Evolutionary conservation across 768 basidiomycete genomes (phyloP).

Genomic region (Cyclocybe cylindracea): DNA sequence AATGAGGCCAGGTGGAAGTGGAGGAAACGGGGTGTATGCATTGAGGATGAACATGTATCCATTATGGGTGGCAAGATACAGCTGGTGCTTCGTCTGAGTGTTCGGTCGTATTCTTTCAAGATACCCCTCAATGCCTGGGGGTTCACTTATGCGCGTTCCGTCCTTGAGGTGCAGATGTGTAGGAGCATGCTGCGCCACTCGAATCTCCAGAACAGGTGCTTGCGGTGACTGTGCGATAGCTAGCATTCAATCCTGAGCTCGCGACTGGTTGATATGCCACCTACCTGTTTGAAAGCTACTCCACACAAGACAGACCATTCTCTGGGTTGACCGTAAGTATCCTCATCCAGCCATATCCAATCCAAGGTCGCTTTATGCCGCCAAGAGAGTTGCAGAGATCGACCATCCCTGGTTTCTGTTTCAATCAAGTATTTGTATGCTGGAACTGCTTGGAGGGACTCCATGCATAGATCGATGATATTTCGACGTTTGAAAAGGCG

Average conservation of each 20-base stretch:
- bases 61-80: constrained; percentile 74
- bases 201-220: constrained; percentile 68
- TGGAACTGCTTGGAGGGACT: constrained; percentile 51
- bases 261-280: constrained; percentile 14
- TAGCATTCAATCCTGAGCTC: not conserved
- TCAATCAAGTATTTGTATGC: constrained; percentile 68
- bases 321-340: constrained; percentile 60
- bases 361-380: constrained; percentile 71
- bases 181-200: constrained; percentile 70
- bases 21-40: constrained; percentile 60
- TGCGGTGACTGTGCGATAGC: constrained; percentile 27
- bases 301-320: constrained; percentile 79
- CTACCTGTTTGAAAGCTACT: constrained; percentile 70
- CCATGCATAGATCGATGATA: constrained; percentile 62
- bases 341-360: constrained; percentile 81
- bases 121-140: constrained; percentile 86
- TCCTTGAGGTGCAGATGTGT: constrained; percentile 44
- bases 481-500: constrained; percentile 59
- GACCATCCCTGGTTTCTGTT: constrained; percentile 52
- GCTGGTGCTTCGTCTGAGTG: constrained; percentile 52
- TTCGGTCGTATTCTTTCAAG: constrained; percentile 69
- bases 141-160: constrained; percentile 62
- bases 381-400: constrained; percentile 77
- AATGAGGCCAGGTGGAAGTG: constrained; percentile 62
- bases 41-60: constrained; percentile 68